Percentiles rank a stretch among this genome's conserved stretches.
Conservation (phyloP, 148 eudicot genomes). For the Vaccinium vitisidaea region DNA sequence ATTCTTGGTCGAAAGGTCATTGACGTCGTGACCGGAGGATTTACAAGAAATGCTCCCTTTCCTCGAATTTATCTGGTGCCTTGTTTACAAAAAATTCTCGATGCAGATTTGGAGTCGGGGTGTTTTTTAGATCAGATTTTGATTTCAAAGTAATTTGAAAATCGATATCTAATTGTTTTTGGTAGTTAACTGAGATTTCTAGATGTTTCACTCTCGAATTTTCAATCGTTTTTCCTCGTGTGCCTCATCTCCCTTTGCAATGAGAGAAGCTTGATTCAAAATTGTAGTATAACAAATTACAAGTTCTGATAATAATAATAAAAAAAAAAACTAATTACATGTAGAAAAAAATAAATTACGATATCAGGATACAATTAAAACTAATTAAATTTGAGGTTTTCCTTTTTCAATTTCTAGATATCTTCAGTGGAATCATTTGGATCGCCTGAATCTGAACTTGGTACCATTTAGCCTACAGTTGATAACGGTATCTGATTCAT, state of each 20-base stretch:
- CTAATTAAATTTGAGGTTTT: not conserved
- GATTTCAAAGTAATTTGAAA: no score
- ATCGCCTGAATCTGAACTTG: not conserved
- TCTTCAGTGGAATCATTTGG: slow-evolving; percentile 9
- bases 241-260: not conserved
- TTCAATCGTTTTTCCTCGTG: not conserved
- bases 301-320: not conserved
- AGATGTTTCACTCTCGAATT: not conserved
- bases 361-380: not conserved
- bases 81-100: no score
- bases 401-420: not conserved
- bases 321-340: not conserved
- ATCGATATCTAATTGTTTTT: no score
- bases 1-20: no score
- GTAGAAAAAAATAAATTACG: not conserved
- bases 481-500: not conserved
- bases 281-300: not conserved
- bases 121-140: no score
- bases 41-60: no score
- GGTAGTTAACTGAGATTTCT: not conserved
- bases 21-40: no score
- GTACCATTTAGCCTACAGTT: not conserved
- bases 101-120: no score
- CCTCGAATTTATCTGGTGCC: no score
- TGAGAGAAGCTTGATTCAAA: not conserved